Percentiles rank a stretch among this genome's conserved stretches.
Conservation (phyloP, 352 stramenopile species). For the Phytophthora pinifolia region DNA sequence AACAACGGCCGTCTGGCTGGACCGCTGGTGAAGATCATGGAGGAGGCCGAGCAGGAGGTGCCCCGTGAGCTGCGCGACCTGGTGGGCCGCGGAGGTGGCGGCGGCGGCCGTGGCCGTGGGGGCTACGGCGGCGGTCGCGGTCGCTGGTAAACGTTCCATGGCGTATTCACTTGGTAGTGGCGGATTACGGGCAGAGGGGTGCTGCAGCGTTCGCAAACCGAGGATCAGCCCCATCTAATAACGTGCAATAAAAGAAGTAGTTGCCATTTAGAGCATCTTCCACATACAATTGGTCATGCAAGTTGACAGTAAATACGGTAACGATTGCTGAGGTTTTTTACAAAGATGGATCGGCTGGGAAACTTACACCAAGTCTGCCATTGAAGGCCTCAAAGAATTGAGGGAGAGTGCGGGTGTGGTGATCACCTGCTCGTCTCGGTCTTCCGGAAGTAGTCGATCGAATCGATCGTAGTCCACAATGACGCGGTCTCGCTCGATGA, state of each 20-base stretch:
- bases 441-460: conserved; percentile 49
- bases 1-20: conserved; percentile 84
- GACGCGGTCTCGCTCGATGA: conserved; percentile 64
- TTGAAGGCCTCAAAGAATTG: conserved; percentile 16
- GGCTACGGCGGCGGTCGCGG: conserved; percentile 47
- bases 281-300: no score
- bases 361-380: conserved; percentile 22
- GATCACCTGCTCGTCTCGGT: conserved; percentile 25
- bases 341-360: neutral
- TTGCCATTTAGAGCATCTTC: no score
- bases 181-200: conserved; percentile 3
- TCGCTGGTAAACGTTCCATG: conserved; percentile 48
- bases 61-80: conserved; percentile 80
- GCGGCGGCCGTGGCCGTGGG: conserved; percentile 60
- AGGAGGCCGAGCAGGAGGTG: conserved; percentile 89
- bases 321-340: neutral
- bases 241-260: conserved; percentile 26
- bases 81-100: conserved; percentile 61
- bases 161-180: conserved; percentile 9
- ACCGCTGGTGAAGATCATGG: conserved; percentile 89
- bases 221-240: no score
- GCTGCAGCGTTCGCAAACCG: conserved; percentile 2
- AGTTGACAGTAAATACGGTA: no score
- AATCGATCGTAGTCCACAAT: conserved; percentile 74
- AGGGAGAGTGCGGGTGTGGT: conserved; percentile 27